Conservation (phyloP, 2,329 filamentous ascomycete species). For the Colletotrichum sp. region DNA sequence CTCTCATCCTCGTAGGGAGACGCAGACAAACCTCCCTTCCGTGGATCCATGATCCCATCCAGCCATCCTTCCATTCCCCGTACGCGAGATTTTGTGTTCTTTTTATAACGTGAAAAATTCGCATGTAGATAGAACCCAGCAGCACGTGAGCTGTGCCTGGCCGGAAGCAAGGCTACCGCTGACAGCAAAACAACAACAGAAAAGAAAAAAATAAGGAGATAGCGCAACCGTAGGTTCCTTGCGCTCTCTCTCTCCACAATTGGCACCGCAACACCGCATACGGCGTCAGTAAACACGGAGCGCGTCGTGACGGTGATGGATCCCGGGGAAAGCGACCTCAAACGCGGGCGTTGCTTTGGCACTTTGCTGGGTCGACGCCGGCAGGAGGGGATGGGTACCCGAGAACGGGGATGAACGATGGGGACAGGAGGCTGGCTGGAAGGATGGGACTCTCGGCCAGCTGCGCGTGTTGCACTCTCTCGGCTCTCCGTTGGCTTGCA, state of each 20-base stretch:
- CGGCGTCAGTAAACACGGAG: not conserved
- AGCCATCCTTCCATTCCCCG: not conserved
- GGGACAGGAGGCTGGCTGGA: not conserved
- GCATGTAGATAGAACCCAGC: not conserved
- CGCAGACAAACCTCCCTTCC: not conserved
- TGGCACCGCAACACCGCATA: not conserved
- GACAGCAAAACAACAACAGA: not conserved
- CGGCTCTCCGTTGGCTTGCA: not conserved
- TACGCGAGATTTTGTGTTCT: not conserved
- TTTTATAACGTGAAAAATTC: not conserved
- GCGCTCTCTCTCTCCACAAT: not conserved
- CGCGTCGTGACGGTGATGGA: not conserved
- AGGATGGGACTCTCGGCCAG: not conserved
- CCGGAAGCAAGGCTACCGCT: conserved; percentile 7
- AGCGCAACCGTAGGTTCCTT: not conserved
- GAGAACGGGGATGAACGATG: not conserved
- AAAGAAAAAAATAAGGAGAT: not conserved
- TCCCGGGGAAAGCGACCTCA: not conserved
- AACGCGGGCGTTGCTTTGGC: not conserved
- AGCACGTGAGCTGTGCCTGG: conserved; percentile 7
- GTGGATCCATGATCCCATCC: not conserved
- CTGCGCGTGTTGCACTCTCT: not conserved
- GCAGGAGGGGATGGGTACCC: not conserved
- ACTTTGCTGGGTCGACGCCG: not conserved
- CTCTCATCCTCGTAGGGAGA: not conserved